Percentiles rank a stretch among this genome's conserved stretches.
Conservation (phyloP, 768 basidiomycete genomes). For the Pilatotrama ljubarskyi region DNA sequence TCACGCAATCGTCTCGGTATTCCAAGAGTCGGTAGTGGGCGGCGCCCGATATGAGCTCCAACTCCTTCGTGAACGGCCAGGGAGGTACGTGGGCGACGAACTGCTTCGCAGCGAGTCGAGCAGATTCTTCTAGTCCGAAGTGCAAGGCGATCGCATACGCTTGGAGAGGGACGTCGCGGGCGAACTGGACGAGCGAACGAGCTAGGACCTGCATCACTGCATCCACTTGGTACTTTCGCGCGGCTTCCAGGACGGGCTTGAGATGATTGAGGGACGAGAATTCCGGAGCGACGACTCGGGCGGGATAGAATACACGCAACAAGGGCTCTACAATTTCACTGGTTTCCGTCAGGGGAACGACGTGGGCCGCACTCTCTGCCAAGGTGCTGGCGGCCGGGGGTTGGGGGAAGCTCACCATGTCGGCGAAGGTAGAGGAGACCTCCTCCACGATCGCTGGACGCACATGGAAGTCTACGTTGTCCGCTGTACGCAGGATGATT, state of each 20-base stretch:
- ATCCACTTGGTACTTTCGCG: constrained; percentile 8
- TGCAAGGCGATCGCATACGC: constrained; percentile 1
- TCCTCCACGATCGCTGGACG: constrained; percentile 1
- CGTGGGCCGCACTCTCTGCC: neutral
- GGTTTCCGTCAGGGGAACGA: neutral
- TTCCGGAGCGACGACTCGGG: neutral
- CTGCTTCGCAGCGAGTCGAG: constrained; percentile 51
- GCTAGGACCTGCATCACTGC: neutral
- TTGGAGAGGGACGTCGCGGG: neutral
- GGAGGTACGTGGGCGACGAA: neutral
- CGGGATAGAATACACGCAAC: constrained; percentile 6
- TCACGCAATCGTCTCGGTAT: neutral
- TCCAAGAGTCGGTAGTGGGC: neutral
- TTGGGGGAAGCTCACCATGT: constrained; percentile 21
- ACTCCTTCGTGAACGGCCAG: neutral
- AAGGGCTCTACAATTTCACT: constrained; percentile 1
- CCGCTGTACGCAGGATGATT: neutral
- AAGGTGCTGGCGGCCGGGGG: neutral
- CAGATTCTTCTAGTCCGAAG: constrained; percentile 60
- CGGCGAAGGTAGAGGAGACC: neutral
- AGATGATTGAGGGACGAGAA: constrained; percentile 4
- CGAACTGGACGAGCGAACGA: neutral
- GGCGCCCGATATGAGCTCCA: neutral
- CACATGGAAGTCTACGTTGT: neutral
- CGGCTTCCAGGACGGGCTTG: constrained; percentile 4